phyloP scores from a whole-genome alignment of 768 basidiomycete genomes.

The Lepiota venenata region DNA sequence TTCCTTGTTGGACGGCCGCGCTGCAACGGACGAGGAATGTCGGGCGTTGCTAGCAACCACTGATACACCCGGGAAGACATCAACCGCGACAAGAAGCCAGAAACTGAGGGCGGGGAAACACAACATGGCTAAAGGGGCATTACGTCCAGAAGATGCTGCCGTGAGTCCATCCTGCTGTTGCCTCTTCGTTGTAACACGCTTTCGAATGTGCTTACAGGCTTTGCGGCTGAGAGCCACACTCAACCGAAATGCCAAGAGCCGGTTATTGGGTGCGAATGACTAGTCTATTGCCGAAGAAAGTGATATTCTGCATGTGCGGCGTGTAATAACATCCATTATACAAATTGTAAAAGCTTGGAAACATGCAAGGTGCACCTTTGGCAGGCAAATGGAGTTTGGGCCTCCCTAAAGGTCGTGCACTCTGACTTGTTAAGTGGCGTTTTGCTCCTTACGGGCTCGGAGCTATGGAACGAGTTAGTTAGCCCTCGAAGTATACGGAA shows the following conservation, averaged over 20 bases:
- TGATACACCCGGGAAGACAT: slow-evolving; percentile 36
- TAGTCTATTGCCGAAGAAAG: background rate
- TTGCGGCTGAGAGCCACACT: slow-evolving; percentile 64
- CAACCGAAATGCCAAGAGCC: slow-evolving; percentile 45
- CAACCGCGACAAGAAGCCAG: slow-evolving; percentile 40
- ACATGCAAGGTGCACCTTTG: background rate
- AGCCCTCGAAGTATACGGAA: background rate
- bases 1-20: slow-evolving; percentile 67
- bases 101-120: slow-evolving; percentile 68
- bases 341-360: background rate
- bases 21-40: slow-evolving; percentile 73
- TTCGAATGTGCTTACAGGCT: slow-evolving; percentile 39
- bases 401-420: background rate
- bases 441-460: slow-evolving; percentile 64
- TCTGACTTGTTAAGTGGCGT: slow-evolving; percentile 32
- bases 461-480: slow-evolving; percentile 35
- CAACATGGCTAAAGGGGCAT: slow-evolving; percentile 86
- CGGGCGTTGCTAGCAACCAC: slow-evolving; percentile 50
- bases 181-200: background rate
- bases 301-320: too few species aligned
- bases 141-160: slow-evolving; percentile 80
- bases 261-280: slow-evolving; percentile 1
- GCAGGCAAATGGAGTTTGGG: background rate
- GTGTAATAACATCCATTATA: too few species aligned
- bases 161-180: slow-evolving; percentile 38